phyloP scores from a whole-genome alignment of 495 filamentous ascomycete genomes.

The Amorphotheca resinae region DNA sequence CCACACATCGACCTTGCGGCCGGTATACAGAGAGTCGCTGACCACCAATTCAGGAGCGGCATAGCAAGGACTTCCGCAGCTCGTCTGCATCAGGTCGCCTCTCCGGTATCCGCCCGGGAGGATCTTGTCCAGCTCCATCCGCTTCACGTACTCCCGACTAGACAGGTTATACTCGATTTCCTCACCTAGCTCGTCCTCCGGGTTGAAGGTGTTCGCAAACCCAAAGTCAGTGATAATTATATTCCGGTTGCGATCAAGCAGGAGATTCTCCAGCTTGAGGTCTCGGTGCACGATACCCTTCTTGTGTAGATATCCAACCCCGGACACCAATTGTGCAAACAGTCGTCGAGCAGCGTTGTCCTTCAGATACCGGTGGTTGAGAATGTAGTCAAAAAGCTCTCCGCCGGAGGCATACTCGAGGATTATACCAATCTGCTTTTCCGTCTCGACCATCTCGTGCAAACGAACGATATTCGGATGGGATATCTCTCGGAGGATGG shows the following conservation, averaged over 20 bases:
- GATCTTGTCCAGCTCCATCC: slow-evolving; percentile 55
- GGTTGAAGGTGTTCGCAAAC: slow-evolving; percentile 95
- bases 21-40: slow-evolving; percentile 93
- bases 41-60: slow-evolving; percentile 96
- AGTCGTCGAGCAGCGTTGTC: slow-evolving; percentile 80
- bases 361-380: slow-evolving; percentile 92
- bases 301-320: slow-evolving; percentile 96
- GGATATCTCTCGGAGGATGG: slow-evolving; percentile 71
- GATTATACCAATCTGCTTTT: slow-evolving; percentile 93
- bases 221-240: slow-evolving; percentile 99
- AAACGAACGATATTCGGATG: slow-evolving; percentile 96
- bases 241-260: slow-evolving; percentile 92
- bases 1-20: slow-evolving; percentile 97
- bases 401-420: slow-evolving; percentile 96
- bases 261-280: slow-evolving; percentile 90
- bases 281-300: slow-evolving; percentile 98
- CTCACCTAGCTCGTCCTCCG: slow-evolving; percentile 73
- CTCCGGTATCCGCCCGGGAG: slow-evolving; percentile 44
- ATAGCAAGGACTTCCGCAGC: slow-evolving; percentile 81
- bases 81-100: slow-evolving; percentile 74
- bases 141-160: slow-evolving; percentile 74
- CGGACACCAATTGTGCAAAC: slow-evolving; percentile 93
- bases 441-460: slow-evolving; percentile 97
- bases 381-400: slow-evolving; percentile 95
- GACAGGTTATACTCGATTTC: slow-evolving; percentile 81